Evolutionary conservation across 306 rosid genomes (phyloP).

Genomic region (Parietaria judaica): DNA sequence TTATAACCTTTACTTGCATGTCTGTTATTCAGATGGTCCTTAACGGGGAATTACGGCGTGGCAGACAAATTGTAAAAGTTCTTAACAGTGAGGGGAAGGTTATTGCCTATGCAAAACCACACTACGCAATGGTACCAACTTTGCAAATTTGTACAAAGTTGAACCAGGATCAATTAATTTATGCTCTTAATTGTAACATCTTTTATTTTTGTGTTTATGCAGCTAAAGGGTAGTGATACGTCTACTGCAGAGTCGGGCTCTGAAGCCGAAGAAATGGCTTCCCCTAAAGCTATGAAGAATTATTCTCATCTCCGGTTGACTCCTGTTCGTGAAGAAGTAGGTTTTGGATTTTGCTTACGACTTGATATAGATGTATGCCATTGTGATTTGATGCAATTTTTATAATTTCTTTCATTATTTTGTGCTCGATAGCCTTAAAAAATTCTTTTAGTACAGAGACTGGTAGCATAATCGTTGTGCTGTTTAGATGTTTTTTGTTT

Average conservation of each 20-base stretch:
- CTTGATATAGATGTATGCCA: background rate
- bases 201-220: constrained; percentile 16
- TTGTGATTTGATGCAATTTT: background rate
- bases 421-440: too few relatives aligned
- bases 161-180: background rate
- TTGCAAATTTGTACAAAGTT: background rate
- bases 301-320: constrained; percentile 86
- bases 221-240: constrained; percentile 90
- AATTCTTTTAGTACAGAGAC: too few relatives aligned
- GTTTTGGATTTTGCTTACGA: constrained; percentile 16
- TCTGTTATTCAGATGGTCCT: constrained; percentile 62
- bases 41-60: constrained; percentile 61
- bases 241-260: constrained; percentile 99
- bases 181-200: background rate
- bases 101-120: constrained; percentile 84
- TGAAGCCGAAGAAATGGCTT: constrained; percentile 87
- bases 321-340: constrained; percentile 97
- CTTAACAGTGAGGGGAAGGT: constrained; percentile 84
- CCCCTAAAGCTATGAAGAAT: constrained; percentile 70
- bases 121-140: constrained; percentile 49
- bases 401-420: too few relatives aligned
- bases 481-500: constrained; percentile 6
- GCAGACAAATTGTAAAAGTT: constrained; percentile 87
- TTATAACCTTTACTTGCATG: constrained; percentile 16
- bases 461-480: too few relatives aligned